These are phyloP conservation scores for Chaetomium fimeti DNA, from an alignment of 495 filamentous ascomycete species.

Conservation along the genomic window DNA sequence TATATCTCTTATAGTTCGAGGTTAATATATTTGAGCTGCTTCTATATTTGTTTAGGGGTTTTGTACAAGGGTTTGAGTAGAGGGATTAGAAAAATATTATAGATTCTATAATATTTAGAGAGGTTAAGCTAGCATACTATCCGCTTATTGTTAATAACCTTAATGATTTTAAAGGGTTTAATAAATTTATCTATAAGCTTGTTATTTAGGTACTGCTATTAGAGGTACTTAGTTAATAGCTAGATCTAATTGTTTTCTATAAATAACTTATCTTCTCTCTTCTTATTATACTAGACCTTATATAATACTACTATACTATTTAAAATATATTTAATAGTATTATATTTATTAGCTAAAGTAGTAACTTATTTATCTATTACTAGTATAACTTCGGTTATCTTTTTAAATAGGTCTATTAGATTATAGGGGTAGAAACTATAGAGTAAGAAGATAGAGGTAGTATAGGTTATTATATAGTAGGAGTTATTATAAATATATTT, in stretches of 20 bases:
- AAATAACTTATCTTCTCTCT: background rate
- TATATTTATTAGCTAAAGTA: background rate
- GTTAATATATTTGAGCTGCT: background rate
- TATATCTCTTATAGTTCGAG: background rate
- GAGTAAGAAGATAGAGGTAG: background rate
- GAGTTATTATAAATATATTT: background rate
- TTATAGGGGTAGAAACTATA: background rate
- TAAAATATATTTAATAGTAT: background rate
- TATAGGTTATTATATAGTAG: background rate
- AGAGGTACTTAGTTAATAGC: background rate
- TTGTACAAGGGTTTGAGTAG: background rate
- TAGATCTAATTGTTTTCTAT: no score
- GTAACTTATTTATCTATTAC: background rate
- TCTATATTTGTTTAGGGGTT: background rate
- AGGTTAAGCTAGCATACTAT: background rate
- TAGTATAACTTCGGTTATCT: background rate
- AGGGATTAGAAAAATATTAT: background rate
- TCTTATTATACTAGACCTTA: background rate
- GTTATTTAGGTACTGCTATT: background rate
- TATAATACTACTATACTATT: background rate
- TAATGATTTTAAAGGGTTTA: background rate
- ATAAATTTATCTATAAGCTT: background rate
- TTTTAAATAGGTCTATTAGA: background rate
- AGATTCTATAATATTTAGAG: background rate
- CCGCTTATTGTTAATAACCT: background rate